Base-by-base conservation (phyloP, 2,329 filamentous ascomycete species). In the Colletotrichum cereale region DNA sequence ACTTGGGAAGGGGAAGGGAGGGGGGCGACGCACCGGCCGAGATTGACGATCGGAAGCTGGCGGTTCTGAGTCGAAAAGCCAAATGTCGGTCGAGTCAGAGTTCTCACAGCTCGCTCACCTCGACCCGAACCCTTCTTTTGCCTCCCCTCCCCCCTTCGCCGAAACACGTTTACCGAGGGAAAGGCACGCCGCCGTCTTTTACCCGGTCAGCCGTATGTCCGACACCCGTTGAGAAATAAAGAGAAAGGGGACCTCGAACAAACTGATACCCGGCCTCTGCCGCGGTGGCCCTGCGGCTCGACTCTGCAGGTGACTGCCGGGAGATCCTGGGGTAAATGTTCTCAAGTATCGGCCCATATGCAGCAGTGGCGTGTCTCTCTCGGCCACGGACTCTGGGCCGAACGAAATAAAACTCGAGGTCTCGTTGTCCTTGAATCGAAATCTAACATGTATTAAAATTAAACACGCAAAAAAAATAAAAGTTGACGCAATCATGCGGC, bases 251-350 rank as follows among this genome's bases (percentile, higher is more conserved):
- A 18, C 29, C 40, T 40, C n/a, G 58, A 21, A 34, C 29, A 11
- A 4, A 8, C 12, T 48, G 21, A 11, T 48, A 40, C n/a, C 11
- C 21, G 24, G 36, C 36, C 38, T 16, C 62, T 34, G 26, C 63
- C 31, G 42, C 26, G 24, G 36, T 42, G 18, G n/a, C 61, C 47
- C 61, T 62, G 66, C 66, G 29, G 67, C 48, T n/a, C 36, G 56
- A 52, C 53, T 53, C 44, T 53, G 42, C 52, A 42, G 67, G 34
- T 42, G 50, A 60, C 53, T 69, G 52, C 66, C 66, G 60, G 36
- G 60, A 48, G 60, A 48, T 8, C 3, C 52, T n/a, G 18, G 18
- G 29, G 29, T 34, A 38, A 5, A 48, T n/a, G n/a, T n/a, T n/a
- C n/a, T n/a, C n/a, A n/a, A n/a, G n/a, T n/a, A n/a, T n/a, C n/a